Conservation (phyloP, 192 early-diverging fungal genomes). For the Dissophora ornata region DNA sequence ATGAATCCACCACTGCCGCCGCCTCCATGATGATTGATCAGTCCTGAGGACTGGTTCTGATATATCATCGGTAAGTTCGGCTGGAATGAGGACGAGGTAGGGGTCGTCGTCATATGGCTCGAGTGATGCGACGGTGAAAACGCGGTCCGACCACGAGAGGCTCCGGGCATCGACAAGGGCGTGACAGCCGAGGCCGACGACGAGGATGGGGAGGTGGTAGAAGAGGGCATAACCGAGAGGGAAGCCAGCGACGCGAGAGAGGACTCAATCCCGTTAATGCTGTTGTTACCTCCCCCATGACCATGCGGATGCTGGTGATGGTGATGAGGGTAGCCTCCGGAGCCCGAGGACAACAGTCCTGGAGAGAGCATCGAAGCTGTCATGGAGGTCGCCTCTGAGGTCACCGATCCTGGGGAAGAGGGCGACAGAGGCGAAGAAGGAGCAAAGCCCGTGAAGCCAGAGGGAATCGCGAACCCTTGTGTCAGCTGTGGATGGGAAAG, state of each 20-base stretch:
- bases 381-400: conserved; percentile 24
- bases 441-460: conserved; percentile 28
- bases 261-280: conserved; percentile 38
- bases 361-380: conserved; percentile 47
- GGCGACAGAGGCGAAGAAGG: conserved; percentile 41
- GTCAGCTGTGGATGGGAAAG: conserved; percentile 44
- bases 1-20: conserved; percentile 14
- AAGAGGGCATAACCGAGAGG: conserved; percentile 33
- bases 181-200: conserved; percentile 25
- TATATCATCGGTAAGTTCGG: conserved; percentile 45
- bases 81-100: conserved; percentile 40
- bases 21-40: background rate
- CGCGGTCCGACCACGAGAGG: conserved; percentile 22
- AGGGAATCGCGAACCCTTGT: conserved; percentile 36
- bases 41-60: conserved; percentile 24
- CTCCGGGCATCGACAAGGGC: conserved; percentile 25
- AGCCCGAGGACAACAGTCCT: conserved; percentile 14
- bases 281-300: background rate
- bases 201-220: conserved; percentile 13
- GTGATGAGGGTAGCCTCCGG: conserved; percentile 15
- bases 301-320: conserved; percentile 12
- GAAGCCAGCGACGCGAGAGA: conserved; percentile 45
- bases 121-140: conserved; percentile 12
- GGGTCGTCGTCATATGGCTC: conserved; percentile 18
- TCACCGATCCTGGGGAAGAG: conserved; percentile 33